phyloP scores from a whole-genome alignment of 768 basidiomycete genomes.

The Amanita fuliginea region DNA sequence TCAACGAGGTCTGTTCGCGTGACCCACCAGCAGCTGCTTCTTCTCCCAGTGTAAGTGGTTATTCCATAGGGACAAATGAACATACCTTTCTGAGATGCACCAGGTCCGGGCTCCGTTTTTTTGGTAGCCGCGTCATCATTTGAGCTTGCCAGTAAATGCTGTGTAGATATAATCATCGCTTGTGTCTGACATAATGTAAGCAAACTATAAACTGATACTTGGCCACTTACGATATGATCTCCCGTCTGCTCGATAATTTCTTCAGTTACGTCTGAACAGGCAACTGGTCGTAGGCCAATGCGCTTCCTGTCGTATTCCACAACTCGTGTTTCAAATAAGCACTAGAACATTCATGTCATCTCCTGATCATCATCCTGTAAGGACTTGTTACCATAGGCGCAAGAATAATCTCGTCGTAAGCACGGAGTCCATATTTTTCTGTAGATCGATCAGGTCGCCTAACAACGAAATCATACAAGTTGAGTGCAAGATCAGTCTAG shows the following conservation, averaged over 20 bases:
- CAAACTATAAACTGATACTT: slow-evolving; percentile 1
- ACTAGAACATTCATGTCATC: slow-evolving; percentile 32
- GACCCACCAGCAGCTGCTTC: not conserved
- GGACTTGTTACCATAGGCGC: slow-evolving; percentile 68
- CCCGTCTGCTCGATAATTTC: slow-evolving; percentile 52
- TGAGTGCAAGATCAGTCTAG: slow-evolving; percentile 83
- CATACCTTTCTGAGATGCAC: not conserved
- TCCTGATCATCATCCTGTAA: slow-evolving; percentile 11
- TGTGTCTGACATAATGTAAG: slow-evolving; percentile 45
- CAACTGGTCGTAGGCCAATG: slow-evolving; percentile 34
- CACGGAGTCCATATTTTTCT: slow-evolving; percentile 80
- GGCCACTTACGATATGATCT: slow-evolving; percentile 38
- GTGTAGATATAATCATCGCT: slow-evolving; percentile 87
- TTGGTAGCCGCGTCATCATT: slow-evolving; percentile 2
- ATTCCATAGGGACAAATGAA: not conserved
- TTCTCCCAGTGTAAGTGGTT: not conserved
- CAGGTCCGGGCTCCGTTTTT: not conserved
- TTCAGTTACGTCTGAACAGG: slow-evolving; percentile 52
- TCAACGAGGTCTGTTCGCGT: not conserved
- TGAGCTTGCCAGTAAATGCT: slow-evolving; percentile 50
- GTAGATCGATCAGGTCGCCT: slow-evolving; percentile 65
- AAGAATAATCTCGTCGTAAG: slow-evolving; percentile 92
- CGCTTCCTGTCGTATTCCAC: slow-evolving; percentile 82
- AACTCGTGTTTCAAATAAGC: slow-evolving; percentile 86
- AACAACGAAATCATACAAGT: slow-evolving; percentile 84